Conservation (phyloP, 2,329 filamentous ascomycete species). For the Thermoascus crustaceus region DNA sequence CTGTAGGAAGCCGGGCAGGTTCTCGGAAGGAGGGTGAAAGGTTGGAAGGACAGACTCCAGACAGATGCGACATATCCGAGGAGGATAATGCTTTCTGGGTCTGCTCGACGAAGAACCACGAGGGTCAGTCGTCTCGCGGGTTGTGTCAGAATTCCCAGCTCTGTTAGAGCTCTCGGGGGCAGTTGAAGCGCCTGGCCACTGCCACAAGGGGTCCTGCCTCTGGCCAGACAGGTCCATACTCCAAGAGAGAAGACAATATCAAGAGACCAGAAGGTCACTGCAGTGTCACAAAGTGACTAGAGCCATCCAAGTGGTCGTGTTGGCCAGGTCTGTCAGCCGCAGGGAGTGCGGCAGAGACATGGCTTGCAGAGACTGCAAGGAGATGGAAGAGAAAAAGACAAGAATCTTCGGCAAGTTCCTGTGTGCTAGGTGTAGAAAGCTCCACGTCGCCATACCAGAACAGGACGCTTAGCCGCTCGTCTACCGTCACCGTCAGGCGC, state of each 20-base stretch:
- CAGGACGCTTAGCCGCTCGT: constrained; percentile 14
- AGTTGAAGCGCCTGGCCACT: constrained; percentile 9
- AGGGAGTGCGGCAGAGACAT: constrained; percentile 2
- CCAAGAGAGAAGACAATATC: not conserved
- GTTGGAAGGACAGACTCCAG: constrained; percentile 62
- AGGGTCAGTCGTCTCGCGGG: constrained; percentile 10
- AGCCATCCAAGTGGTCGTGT: not conserved
- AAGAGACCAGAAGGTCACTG: not conserved
- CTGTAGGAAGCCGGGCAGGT: constrained; percentile 50
- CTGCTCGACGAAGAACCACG: constrained; percentile 13
- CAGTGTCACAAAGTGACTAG: not conserved
- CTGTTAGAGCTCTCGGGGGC: constrained; percentile 1
- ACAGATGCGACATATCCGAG: constrained; percentile 81
- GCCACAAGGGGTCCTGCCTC: constrained; percentile 3
- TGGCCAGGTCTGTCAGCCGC: constrained; percentile 1
- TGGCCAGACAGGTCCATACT: not conserved
- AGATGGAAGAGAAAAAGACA: constrained; percentile 10
- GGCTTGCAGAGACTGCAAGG: constrained; percentile 11
- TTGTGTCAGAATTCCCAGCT: constrained; percentile 3
- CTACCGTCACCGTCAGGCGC: constrained; percentile 12
- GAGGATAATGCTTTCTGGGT: constrained; percentile 50
- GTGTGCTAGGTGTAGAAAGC: constrained; percentile 4
- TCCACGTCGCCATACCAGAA: constrained; percentile 3
- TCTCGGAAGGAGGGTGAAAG: constrained; percentile 47
- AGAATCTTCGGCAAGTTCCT: constrained; percentile 2